These are phyloP conservation scores for Lasiosphaeria hispida DNA, from an alignment of 495 filamentous ascomycete species.

Conservation along the genomic window DNA sequence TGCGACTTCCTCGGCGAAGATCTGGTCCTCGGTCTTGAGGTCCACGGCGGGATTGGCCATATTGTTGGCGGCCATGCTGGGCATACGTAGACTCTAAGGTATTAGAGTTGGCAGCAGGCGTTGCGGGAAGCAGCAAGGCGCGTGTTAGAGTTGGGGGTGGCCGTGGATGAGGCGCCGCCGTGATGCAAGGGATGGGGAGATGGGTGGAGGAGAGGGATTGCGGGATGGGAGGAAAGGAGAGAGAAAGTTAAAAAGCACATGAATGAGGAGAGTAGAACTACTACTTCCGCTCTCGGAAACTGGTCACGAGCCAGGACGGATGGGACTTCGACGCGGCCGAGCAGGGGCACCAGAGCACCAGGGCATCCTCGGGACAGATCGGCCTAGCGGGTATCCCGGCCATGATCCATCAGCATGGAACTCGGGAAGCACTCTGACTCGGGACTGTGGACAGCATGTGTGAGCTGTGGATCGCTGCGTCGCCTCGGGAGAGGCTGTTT, in stretches of 20 bases:
- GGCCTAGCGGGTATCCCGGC: slow-evolving; percentile 31
- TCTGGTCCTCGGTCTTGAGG: slow-evolving; percentile 72
- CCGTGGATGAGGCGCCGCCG: no score
- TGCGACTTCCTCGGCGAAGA: slow-evolving; percentile 76
- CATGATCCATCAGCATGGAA: no score
- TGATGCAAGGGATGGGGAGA: no score
- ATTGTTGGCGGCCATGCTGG: slow-evolving; percentile 55
- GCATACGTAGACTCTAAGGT: slow-evolving; percentile 9
- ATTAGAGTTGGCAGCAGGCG: neutral
- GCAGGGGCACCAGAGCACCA: neutral
- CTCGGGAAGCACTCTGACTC: no score
- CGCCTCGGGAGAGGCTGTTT: no score
- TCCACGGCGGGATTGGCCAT: slow-evolving; percentile 52
- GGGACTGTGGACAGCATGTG: no score
- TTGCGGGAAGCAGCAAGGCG: neutral
- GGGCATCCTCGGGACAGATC: slow-evolving; percentile 27
- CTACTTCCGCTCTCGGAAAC: no score
- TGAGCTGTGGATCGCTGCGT: no score
- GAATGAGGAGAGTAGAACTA: neutral
- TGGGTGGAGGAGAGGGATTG: neutral
- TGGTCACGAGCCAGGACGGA: no score
- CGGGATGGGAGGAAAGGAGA: slow-evolving; percentile 13
- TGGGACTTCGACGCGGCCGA: no score
- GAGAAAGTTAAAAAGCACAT: slow-evolving; percentile 17
- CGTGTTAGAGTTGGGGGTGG: neutral